Evolutionary conservation across 2,329 filamentous ascomycete species (phyloP).

Genomic region (Pyrenophora teres): DNA sequence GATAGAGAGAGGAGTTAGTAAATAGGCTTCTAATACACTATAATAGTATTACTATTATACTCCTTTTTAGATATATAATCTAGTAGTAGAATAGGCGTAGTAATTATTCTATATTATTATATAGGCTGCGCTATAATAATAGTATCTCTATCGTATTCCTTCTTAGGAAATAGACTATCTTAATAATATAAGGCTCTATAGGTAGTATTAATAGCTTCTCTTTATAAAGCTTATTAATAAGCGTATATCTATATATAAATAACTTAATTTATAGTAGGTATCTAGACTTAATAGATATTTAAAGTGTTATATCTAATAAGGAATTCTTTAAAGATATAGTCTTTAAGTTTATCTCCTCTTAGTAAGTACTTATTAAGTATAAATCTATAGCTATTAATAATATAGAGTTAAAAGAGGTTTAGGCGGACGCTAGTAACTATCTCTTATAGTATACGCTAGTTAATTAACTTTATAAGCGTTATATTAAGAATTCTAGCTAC

Average conservation of each 20-base stretch:
- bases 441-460: background rate
- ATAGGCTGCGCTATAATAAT: background rate
- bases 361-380: background rate
- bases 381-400: slow-evolving; percentile 1
- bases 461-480: slow-evolving; percentile 7
- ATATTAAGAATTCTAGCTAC: slow-evolving; percentile 16
- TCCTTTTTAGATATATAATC: background rate
- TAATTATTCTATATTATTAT: background rate
- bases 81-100: background rate
- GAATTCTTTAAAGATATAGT: slow-evolving; percentile 16
- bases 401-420: background rate
- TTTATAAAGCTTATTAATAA: slow-evolving; percentile 6
- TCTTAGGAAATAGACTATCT: background rate
- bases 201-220: background rate
- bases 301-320: slow-evolving; percentile 15
- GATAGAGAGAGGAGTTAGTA: background rate
- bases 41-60: background rate
- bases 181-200: background rate
- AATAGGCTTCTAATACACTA: background rate
- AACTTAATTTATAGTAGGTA: slow-evolving; percentile 6
- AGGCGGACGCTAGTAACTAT: background rate
- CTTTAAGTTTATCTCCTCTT: slow-evolving; percentile 7
- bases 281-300: slow-evolving; percentile 4
- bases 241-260: slow-evolving; percentile 8
- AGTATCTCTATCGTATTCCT: background rate